phyloP scores from a whole-genome alignment of 768 basidiomycete species.

The Strobilomyces dryophilus region DNA sequence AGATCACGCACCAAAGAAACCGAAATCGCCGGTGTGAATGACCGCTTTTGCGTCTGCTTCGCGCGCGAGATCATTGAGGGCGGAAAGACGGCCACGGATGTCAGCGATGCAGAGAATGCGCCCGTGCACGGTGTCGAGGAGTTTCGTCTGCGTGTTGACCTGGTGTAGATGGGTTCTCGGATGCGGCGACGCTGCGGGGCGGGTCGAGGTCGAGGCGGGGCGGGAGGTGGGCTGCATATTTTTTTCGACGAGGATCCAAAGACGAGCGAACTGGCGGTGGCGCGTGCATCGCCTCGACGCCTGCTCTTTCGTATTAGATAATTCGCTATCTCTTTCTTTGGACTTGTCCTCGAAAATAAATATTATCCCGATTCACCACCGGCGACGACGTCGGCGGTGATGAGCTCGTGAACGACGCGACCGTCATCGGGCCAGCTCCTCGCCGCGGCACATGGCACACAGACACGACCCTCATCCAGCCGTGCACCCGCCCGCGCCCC shows the following conservation, averaged over 20 bases:
- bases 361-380: slow-evolving; percentile 1
- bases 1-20: slow-evolving; percentile 76
- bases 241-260: slow-evolving; percentile 20
- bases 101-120: slow-evolving; percentile 95
- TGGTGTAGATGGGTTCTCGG: slow-evolving; percentile 40
- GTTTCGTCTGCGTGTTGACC: slow-evolving; percentile 74
- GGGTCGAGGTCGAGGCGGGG: slow-evolving; percentile 58
- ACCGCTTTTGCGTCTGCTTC: slow-evolving; percentile 89
- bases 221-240: slow-evolving; percentile 54
- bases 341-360: slow-evolving; percentile 9
- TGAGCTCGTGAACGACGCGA: slow-evolving; percentile 23
- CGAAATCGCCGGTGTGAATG: slow-evolving; percentile 98
- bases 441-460: slow-evolving; percentile 24
- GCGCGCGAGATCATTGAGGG: slow-evolving; percentile 85
- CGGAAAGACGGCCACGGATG: slow-evolving; percentile 81
- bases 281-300: not conserved
- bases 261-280: slow-evolving; percentile 11
- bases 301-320: slow-evolving; percentile 18
- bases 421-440: not conserved
- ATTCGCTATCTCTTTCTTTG: slow-evolving; percentile 19
- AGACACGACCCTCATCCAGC: slow-evolving; percentile 21
- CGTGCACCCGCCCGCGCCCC: slow-evolving; percentile 9
- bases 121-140: slow-evolving; percentile 76
- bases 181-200: slow-evolving; percentile 53
- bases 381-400: slow-evolving; percentile 21